A percentile compares a stretch with the other conserved stretches of the same genome.
phyloP scores from a whole-genome alignment of 1,284 basidiomycete species.

The Pholiota adiposa region DNA sequence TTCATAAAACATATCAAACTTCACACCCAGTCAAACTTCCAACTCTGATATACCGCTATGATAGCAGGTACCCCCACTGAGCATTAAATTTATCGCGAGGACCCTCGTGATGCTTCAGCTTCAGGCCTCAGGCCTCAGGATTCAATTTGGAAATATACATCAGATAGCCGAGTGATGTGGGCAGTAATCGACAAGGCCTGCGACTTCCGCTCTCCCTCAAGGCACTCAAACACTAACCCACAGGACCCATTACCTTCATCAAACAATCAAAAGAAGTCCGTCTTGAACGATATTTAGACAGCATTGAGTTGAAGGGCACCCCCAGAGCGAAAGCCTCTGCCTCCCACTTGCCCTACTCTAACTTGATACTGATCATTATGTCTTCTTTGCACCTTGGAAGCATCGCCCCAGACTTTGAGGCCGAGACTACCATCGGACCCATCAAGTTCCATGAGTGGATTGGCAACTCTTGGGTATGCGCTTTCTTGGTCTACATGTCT shows the following conservation, averaged over 20 bases:
- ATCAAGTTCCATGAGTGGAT: conserved; percentile 95
- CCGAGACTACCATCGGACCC: conserved; percentile 76
- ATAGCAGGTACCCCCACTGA: not conserved
- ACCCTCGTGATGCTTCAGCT: not conserved
- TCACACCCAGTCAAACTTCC: too few species aligned
- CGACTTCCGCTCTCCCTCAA: not conserved
- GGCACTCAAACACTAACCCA: not conserved
- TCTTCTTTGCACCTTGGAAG: conserved; percentile 72
- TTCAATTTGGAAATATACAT: not conserved
- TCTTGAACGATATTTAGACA: not conserved
- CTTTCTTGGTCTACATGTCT: conserved; percentile 13
- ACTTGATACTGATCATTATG: conserved; percentile 24
- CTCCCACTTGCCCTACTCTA: not conserved
- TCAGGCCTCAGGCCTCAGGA: too few species aligned
- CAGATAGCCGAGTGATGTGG: not conserved
- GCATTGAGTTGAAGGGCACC: not conserved
- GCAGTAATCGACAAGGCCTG: not conserved
- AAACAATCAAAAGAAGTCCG: not conserved
- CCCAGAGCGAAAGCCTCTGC: not conserved
- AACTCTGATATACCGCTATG: not conserved
- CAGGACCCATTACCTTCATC: not conserved
- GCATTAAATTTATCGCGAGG: not conserved
- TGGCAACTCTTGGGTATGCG: conserved; percentile 81
- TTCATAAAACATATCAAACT: not conserved
- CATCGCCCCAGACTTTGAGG: conserved; percentile 83